Conservation (phyloP, 139 green algal species). For the Nannochloris sp. region DNA sequence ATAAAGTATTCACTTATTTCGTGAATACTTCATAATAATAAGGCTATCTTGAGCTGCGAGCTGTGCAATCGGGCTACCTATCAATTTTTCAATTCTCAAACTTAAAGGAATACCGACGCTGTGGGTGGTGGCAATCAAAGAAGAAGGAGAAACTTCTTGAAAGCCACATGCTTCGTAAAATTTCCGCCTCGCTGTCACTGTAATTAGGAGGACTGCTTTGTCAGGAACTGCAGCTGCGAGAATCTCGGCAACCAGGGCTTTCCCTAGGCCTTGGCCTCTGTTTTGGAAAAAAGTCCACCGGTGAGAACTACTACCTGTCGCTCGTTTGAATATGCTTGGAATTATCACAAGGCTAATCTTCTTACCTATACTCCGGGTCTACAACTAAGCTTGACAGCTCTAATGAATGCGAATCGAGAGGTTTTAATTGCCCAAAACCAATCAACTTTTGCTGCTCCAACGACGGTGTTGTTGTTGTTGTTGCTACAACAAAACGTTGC, state of each 20-base stretch:
- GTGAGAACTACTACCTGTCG: neutral
- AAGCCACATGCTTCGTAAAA: conserved; percentile 4
- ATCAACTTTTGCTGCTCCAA: neutral
- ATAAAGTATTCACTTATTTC: neutral
- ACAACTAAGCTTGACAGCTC: conserved; percentile 6
- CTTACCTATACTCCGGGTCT: neutral
- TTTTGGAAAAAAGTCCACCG: neutral
- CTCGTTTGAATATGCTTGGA: neutral
- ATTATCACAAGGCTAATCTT: neutral
- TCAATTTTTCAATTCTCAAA: neutral
- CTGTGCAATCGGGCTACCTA: neutral
- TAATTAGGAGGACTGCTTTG: neutral
- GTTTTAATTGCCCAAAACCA: neutral
- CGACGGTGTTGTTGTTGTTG: neutral
- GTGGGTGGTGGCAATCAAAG: too few relatives aligned
- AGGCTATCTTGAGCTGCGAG: neutral
- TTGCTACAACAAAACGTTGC: neutral
- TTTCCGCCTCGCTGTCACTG: neutral
- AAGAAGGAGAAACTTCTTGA: neutral
- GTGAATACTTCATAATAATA: conserved; percentile 3
- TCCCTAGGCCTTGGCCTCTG: conserved; percentile 2
- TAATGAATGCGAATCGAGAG: neutral
- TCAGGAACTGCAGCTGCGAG: neutral
- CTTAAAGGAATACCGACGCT: neutral
- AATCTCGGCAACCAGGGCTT: neutral